phyloP scores from a whole-genome alignment of 129 eudicot species.

The Chrysanthemum makinoi region DNA sequence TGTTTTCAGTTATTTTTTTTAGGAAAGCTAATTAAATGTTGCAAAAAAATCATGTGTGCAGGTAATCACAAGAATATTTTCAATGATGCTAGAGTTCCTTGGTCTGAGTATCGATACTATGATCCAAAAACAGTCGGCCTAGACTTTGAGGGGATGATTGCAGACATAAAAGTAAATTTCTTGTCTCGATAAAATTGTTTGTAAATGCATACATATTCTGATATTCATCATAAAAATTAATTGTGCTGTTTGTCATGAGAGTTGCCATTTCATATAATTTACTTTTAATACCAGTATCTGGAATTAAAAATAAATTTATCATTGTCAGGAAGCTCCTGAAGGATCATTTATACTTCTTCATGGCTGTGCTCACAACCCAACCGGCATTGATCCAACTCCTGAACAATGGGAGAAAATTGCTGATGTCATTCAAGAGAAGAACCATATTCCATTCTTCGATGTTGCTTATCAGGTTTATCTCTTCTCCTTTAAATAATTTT shows the following conservation, averaged over 20 bases:
- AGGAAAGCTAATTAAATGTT: slow-evolving; percentile 4
- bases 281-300: slow-evolving; percentile 4
- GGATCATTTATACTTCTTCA: slow-evolving; percentile 96
- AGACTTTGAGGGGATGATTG: slow-evolving; percentile 94
- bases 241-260: too few species aligned
- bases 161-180: slow-evolving; percentile 78
- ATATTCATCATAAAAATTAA: not conserved
- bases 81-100: slow-evolving; percentile 95
- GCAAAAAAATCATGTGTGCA: slow-evolving; percentile 29
- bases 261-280: not conserved
- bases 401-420: slow-evolving; percentile 94
- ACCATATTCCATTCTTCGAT: slow-evolving; percentile 90
- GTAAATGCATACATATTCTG: not conserved
- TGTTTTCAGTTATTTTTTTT: not conserved
- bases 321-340: slow-evolving; percentile 81
- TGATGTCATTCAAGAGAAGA: slow-evolving; percentile 90
- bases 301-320: not conserved
- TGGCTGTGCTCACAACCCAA: slow-evolving; percentile 99
- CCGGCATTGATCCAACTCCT: slow-evolving; percentile 96
- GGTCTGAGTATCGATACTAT: slow-evolving; percentile 98
- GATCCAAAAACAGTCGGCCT: slow-evolving; percentile 97
- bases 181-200: not conserved
- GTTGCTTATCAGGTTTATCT: slow-evolving; percentile 91
- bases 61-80: slow-evolving; percentile 98
- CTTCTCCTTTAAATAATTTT: not conserved